Percentiles rank a stretch among this genome's conserved stretches.
These are phyloP conservation scores for Dothiorella sarmentorum DNA, from an alignment of 2,329 filamentous ascomycete species.

Conservation along the genomic window DNA sequence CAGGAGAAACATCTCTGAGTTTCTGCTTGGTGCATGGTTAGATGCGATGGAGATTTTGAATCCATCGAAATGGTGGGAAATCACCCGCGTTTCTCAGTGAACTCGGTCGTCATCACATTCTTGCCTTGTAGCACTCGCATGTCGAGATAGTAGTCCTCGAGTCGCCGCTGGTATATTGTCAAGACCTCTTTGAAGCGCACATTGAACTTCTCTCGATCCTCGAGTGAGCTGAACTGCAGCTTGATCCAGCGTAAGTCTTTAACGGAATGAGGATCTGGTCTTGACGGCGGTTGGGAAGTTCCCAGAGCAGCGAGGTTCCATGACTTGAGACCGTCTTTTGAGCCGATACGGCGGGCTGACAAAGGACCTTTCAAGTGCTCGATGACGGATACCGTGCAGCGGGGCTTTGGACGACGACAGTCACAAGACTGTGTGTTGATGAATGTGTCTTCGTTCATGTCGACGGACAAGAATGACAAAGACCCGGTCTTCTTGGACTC, in stretches of 20 bases:
- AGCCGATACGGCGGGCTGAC: conserved; percentile 19
- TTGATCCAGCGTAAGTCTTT: conserved; percentile 18
- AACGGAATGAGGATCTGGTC: neutral
- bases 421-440: conserved; percentile 21
- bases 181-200: conserved; percentile 17
- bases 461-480: conserved; percentile 21
- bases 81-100: neutral
- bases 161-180: conserved; percentile 15
- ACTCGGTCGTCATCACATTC: conserved; percentile 7
- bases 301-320: conserved; percentile 22
- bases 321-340: conserved; percentile 19
- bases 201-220: conserved; percentile 20
- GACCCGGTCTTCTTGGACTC: conserved; percentile 15
- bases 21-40: too few species aligned
- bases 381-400: conserved; percentile 18
- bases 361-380: conserved; percentile 18
- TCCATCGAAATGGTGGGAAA: too few species aligned
- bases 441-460: conserved; percentile 19
- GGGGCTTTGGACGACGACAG: conserved; percentile 17
- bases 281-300: conserved; percentile 1
- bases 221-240: conserved; percentile 15
- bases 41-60: too few species aligned
- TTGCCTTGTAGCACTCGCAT: neutral
- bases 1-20: too few species aligned
- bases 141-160: conserved; percentile 19